Evolutionary conservation across 371 early-diverging fungal species (phyloP).

Genomic region (Thermomucor indicae-seudaticae): DNA sequence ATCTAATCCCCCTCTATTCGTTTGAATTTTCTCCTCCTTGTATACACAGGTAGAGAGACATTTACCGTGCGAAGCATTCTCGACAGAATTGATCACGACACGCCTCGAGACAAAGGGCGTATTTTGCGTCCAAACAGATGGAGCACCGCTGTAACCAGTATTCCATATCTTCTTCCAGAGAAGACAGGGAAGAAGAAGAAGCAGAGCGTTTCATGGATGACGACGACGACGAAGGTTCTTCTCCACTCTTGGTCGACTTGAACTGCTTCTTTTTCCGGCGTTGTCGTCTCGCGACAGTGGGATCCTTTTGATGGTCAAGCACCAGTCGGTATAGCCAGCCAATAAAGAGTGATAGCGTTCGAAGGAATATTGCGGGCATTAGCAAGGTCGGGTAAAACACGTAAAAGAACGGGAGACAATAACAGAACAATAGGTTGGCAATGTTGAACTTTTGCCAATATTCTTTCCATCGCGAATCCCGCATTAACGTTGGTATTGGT

Average conservation of each 20-base stretch:
- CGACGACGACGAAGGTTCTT: neutral
- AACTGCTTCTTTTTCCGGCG: conserved; percentile 2
- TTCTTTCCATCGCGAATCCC: conserved; percentile 1
- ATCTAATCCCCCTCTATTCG: no score
- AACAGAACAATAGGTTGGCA: conserved; percentile 41
- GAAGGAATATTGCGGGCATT: conserved; percentile 46
- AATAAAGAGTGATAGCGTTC: conserved; percentile 33
- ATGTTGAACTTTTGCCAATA: conserved; percentile 37
- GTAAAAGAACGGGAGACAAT: conserved; percentile 45
- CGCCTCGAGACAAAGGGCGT: conserved; percentile 55
- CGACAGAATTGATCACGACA: conserved; percentile 68
- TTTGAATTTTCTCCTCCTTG: no score
- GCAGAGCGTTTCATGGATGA: neutral
- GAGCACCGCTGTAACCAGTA: conserved; percentile 64
- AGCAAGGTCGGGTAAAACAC: conserved; percentile 42
- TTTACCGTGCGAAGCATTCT: conserved; percentile 62
- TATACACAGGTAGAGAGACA: no score
- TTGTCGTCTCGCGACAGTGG: conserved; percentile 4
- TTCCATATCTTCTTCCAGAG: conserved; percentile 40
- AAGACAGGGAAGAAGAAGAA: conserved; percentile 1
- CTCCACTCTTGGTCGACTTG: neutral
- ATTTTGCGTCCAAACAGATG: conserved; percentile 61
- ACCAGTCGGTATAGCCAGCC: conserved; percentile 31
- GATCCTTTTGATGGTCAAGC: conserved; percentile 23
- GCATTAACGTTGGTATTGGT: neutral